Evolutionary conservation across 371 early-diverging fungal genomes (phyloP), one percentile per base, ranked within the genome.

Genomic region (Mortierella sp.): DNA sequence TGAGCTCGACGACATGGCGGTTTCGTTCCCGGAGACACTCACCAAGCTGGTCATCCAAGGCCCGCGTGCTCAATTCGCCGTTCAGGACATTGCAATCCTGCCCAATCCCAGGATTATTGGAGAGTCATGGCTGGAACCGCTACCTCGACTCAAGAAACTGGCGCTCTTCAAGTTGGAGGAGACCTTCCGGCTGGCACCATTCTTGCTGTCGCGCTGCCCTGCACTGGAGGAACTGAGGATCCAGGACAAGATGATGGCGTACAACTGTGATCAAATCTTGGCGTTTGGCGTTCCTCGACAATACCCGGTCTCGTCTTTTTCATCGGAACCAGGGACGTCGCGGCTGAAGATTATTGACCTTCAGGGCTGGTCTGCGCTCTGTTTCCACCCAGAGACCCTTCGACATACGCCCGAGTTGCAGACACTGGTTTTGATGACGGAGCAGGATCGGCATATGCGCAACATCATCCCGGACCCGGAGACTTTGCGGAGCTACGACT

Each of bases 311-410:
- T 16, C 61, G 6, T 19, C 22, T 22, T 19, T 19, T 1, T 31
- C 37, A 19, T 61, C 61, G 22, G 61, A 61, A 10, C 22, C 16
- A 22, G 61, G 19, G 19, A 61, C 61, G 0, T 40, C 69, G 31
- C 29, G 24, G 13, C 19, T 71, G 29, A 47, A 48, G 11, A 37
- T n/a, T 7, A 47, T 73, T 19, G 31, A 43, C 26, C 73, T 73
- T 44, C 31, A 52, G 22, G 76, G 76, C 43, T 31, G 41, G n/a
- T 34, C 70, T 6, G 76, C 76, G 14, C 34, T 75, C 45, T 47
- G 45, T 7, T 75, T 74, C 24, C 74, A 68, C 2, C 68, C 69
- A 0, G 68, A 40, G 19, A 45, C 64, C 1, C 22, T 74, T 26
- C n/a, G 34, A 7, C 13, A 55, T 19, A 74, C 64, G 13, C 68